These are phyloP conservation scores for Globisporangium rhizosaccharum DNA, from an alignment of 352 stramenopile genomes.

Conservation along the genomic window DNA sequence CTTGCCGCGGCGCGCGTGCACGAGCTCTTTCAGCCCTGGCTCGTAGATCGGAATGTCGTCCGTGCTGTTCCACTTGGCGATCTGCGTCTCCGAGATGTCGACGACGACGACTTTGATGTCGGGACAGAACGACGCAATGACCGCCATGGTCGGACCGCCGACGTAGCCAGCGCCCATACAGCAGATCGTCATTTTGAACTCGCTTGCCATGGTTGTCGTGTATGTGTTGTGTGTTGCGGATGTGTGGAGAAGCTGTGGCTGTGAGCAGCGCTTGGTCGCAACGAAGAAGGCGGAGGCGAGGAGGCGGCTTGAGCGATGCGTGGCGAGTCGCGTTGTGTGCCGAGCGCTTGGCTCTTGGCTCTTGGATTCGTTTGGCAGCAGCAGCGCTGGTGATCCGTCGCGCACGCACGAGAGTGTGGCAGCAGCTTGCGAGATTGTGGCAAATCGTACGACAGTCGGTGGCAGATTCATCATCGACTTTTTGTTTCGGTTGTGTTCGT, in stretches of 20 bases:
- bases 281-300: neutral
- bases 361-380: no score
- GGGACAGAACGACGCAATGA: slow-evolving; percentile 96
- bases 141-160: slow-evolving; percentile 98
- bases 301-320: slow-evolving; percentile 1
- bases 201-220: slow-evolving; percentile 14
- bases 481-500: no score
- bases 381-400: no score
- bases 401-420: no score
- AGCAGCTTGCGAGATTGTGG: no score
- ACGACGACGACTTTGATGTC: slow-evolving; percentile 98
- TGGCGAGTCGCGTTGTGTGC: slow-evolving; percentile 4
- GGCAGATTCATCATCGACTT: no score
- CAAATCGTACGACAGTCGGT: no score
- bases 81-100: slow-evolving; percentile 94
- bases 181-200: slow-evolving; percentile 89
- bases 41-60: slow-evolving; percentile 98
- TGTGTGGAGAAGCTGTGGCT: neutral
- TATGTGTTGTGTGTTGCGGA: neutral
- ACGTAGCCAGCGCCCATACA: slow-evolving; percentile 99
- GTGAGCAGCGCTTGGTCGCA: neutral
- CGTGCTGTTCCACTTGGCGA: slow-evolving; percentile 96
- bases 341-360: no score
- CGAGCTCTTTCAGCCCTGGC: slow-evolving; percentile 95
- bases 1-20: slow-evolving; percentile 87